Base-by-base conservation (phyloP, 2,329 filamentous ascomycete species). In the Leptographium radiaticola region DNA sequence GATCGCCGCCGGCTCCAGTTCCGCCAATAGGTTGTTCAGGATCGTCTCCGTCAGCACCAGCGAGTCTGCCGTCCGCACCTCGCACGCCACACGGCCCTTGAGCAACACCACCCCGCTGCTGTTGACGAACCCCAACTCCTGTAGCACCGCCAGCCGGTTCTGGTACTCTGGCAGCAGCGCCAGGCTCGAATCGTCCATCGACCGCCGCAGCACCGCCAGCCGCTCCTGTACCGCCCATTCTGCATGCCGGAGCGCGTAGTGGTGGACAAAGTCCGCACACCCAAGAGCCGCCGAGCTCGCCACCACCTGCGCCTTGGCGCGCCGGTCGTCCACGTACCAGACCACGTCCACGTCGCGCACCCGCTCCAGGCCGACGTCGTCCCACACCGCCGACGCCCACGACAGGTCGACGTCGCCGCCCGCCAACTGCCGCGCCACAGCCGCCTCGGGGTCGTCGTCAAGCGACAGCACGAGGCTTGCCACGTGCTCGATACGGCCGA, bases 41-140 rank as follows among this genome's bases (percentile, higher is more conserved):
- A 98, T 89, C 7, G 97, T 79, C 67, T 98, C 93, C 0, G 93
- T 98, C 18, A 98, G 79, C 0, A 98, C 91, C 0, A 98, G 79
- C 68, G 98, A 93, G 65, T 97, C 91, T 18, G 90, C 90, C 0
- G 91, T 96, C 69, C 97, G 93, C 56, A 98, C 91, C 69, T 98
- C 93, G 70, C 93, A 98, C 6, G 93, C 93, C 25, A 98, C 93
- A 68, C 97, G 97, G 68, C 93, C 93, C 71, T 98, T 98, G 58
- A 98, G 79, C 70, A 94, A 87, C 42, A 98, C 94, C 25, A 91
- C 84, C 6, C 84, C 84, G 46, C 85, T 82, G 5, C 86, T 83
- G 63, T 98, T 93, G 60, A 98, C 86, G 66, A 98, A 98, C 6
- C 83, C 85, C 9, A 98, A 79, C 60, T 97, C 90, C 65, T 88